Percentiles rank a stretch among this genome's conserved stretches.
Conservation (phyloP, 176 grass and related monocot genomes). For the Oryza australiensis region DNA sequence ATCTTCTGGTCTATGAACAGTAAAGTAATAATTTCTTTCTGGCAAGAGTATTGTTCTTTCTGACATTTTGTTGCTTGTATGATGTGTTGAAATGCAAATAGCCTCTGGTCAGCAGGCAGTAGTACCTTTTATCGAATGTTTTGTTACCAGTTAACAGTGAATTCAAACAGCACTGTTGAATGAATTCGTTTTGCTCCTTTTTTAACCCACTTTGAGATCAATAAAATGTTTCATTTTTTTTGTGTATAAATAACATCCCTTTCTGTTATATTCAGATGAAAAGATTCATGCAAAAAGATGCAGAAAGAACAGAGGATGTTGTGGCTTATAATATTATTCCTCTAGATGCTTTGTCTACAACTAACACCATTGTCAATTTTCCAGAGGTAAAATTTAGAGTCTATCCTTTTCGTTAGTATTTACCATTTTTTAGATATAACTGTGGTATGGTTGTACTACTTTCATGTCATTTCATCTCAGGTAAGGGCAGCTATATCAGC, state of each 20-base stretch:
- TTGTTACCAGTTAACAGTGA: slow-evolving; percentile 4
- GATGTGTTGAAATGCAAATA: not conserved
- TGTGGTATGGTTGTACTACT: not conserved
- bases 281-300: slow-evolving; percentile 83
- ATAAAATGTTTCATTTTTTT: not conserved
- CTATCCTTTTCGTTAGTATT: slow-evolving; percentile 6
- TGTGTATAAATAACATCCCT: slow-evolving; percentile 10
- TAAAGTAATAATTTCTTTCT: not conserved
- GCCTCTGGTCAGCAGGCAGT: not conserved
- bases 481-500: slow-evolving; percentile 86
- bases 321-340: slow-evolving; percentile 97
- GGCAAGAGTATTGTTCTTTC: not conserved
- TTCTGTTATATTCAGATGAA: slow-evolving; percentile 71
- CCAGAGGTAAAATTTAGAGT: slow-evolving; percentile 57
- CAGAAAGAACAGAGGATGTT: slow-evolving; percentile 79
- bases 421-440: not conserved
- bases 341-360: slow-evolving; percentile 70
- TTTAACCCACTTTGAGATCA: slow-evolving; percentile 13
- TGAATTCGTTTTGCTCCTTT: slow-evolving; percentile 8
- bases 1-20: not conserved
- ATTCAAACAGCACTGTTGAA: not conserved
- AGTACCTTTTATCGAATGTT: not conserved
- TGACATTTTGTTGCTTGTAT: not conserved
- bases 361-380: slow-evolving; percentile 70
- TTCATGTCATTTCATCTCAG: slow-evolving; percentile 44